phyloP scores from a whole-genome alignment of 1,139 yeast species.

The Komagataea norvegica region DNA sequence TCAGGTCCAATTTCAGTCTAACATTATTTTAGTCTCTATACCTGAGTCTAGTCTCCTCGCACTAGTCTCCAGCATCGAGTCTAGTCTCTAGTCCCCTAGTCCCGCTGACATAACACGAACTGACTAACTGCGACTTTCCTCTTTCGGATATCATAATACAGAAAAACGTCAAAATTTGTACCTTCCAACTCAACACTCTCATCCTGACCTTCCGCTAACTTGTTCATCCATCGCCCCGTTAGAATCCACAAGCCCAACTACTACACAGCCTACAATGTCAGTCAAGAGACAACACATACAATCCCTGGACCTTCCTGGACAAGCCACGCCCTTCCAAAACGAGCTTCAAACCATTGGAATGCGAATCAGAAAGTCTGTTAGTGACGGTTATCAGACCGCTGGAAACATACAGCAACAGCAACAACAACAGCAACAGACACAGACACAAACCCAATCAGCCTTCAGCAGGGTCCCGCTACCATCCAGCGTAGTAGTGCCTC shows the following conservation, averaged over 20 bases:
- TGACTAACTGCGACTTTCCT: too few species aligned
- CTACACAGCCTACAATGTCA: conserved; percentile 14
- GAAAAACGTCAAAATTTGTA: too few species aligned
- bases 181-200: too few species aligned
- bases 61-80: too few species aligned
- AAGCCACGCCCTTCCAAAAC: conserved; percentile 25
- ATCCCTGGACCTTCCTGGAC: conserved; percentile 5
- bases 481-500: conserved; percentile 30
- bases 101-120: too few species aligned
- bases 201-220: too few species aligned
- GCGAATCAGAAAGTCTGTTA: conserved; percentile 65
- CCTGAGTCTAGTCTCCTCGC: too few species aligned
- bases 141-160: too few species aligned
- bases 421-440: conserved; percentile 11
- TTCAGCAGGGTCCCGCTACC: conserved; percentile 52
- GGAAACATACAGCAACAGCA: conserved; percentile 24
- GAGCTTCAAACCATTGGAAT: conserved; percentile 56
- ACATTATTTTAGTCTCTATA: too few species aligned
- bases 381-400: conserved; percentile 49
- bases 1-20: too few species aligned
- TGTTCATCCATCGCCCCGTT: too few species aligned
- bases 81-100: too few species aligned
- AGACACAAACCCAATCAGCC: conserved; percentile 6
- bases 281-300: conserved; percentile 23
- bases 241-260: neutral